Base-by-base conservation (phyloP, 202 grass and related monocot genomes). In the Schoenoplectus tabernaemontani region DNA sequence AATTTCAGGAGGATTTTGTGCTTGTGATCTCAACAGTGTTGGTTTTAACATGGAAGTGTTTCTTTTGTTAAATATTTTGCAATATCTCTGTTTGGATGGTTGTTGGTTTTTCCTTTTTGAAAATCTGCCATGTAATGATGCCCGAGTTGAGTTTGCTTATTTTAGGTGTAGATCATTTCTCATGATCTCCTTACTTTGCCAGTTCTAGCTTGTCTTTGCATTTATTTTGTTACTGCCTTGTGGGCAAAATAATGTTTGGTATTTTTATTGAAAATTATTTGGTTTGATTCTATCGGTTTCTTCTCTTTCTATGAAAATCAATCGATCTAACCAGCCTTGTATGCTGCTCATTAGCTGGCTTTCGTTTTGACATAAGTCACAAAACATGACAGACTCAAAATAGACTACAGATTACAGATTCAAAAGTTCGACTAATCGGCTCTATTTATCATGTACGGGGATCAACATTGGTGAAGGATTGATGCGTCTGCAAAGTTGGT, bases 1-100 rank as follows among this genome's bases (percentile, higher is more conserved):
- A 9, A n/a, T 74, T 51, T 50, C 69, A 74, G 69, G 69, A 74
- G 5, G 24, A 51, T 53, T 17, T 51, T 13, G 69, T 73, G 66
- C 37, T 39, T 42, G 12, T 42, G 64, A 67, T 67, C 16, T 67
- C 20, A 7, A 26, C 15, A 20, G 39, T 46, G 32, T 13, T n/a
- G 12, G 51, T 36, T 74, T 74, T 7, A 74, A 10, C 69, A 74
- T 51, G 23, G 12, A 33, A 17, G 1, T 37, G 22, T 43, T 17
- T 74, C 4, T 34, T 73, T 13, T 50, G 23, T 68, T 20, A 17
- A 24, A 51, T 32, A 9, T 50, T n/a, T 51, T 44, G 11, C 24
- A 51, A 51, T 30, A 32, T 5, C 53, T 74, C 1, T 53, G 44
- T 41, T 68, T 17, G 24, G 46, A 34, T 33, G 46, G 2, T 33